A percentile compares a stretch with the other conserved stretches of the same genome.
Evolutionary conservation across 2,329 filamentous ascomycete species (phyloP).

Genomic region (Diaporthe batatas): DNA sequence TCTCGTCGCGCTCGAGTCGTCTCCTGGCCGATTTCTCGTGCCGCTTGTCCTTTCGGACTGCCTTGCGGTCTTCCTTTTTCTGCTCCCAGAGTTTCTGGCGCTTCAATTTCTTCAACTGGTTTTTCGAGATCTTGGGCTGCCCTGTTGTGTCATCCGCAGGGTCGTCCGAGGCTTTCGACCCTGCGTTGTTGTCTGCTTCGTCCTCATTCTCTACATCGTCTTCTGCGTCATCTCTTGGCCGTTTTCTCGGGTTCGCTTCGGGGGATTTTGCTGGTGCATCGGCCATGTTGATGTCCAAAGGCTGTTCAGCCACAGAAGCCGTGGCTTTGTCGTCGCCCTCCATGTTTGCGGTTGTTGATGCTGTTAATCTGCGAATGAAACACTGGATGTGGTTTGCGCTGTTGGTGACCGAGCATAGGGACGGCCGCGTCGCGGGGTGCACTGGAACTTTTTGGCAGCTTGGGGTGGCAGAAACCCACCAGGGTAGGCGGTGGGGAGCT

Average conservation of each 20-base stretch:
- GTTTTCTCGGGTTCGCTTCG: slow-evolving; percentile 34
- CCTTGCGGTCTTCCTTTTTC: slow-evolving; percentile 70
- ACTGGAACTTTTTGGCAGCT: slow-evolving; percentile 35
- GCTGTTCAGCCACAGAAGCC: neutral
- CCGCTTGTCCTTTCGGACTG: slow-evolving; percentile 67
- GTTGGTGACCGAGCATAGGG: neutral
- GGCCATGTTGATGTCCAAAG: neutral
- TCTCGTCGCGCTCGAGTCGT: slow-evolving; percentile 63
- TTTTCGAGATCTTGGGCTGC: slow-evolving; percentile 76
- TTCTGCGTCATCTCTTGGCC: slow-evolving; percentile 25
- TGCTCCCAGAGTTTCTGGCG: slow-evolving; percentile 83
- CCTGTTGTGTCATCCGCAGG: slow-evolving; percentile 11
- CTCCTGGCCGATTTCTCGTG: slow-evolving; percentile 61
- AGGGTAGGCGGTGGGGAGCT: slow-evolving; percentile 17
- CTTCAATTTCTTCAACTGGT: slow-evolving; percentile 83
- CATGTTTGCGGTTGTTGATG: slow-evolving; percentile 6
- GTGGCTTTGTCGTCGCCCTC: neutral
- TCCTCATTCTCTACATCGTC: slow-evolving; percentile 14
- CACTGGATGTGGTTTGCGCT: neutral
- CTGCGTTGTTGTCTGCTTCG: neutral
- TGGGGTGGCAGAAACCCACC: slow-evolving; percentile 10
- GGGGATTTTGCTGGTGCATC: neutral
- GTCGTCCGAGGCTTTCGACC: neutral
- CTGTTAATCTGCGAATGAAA: neutral
- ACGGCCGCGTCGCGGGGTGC: slow-evolving; percentile 11